Evolutionary conservation across 176 grass and related monocot species (phyloP).

Genomic region (Carex kokanica): DNA sequence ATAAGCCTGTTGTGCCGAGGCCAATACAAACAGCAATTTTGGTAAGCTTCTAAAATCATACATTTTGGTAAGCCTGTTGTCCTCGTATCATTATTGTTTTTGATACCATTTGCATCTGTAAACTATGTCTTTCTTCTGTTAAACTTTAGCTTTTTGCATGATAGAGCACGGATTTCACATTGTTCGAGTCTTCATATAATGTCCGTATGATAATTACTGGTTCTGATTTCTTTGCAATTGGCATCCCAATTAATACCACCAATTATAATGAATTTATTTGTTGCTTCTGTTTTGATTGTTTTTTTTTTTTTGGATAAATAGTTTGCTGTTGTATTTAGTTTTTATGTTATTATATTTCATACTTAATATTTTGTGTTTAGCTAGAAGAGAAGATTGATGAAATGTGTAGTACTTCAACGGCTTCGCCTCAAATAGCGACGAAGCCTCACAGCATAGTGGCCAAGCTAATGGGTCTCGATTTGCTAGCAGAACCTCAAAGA

Average conservation of each 20-base stretch:
- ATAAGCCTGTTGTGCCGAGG: not conserved
- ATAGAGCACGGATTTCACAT: not conserved
- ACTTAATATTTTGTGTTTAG: not conserved
- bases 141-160: not conserved
- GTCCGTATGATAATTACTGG: not conserved
- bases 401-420: not conserved
- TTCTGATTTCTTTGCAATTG: not conserved
- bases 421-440: not conserved
- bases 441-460: conserved; percentile 53
- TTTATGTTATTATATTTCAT: not conserved
- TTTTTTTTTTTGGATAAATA: not conserved
- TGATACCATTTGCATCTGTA: not conserved
- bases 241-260: not conserved
- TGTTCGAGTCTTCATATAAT: not conserved
- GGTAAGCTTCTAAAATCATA: conserved; percentile 10
- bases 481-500: conserved; percentile 18
- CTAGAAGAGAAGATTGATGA: conserved; percentile 3
- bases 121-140: not conserved
- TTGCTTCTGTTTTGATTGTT: not conserved
- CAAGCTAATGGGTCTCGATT: conserved; percentile 74
- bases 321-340: not conserved
- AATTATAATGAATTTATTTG: not conserved
- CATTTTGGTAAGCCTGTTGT: too few relatives aligned
- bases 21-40: not conserved
- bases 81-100: not conserved